Conservation (phyloP, 805 yeast species). For the Candida nitratophila region DNA sequence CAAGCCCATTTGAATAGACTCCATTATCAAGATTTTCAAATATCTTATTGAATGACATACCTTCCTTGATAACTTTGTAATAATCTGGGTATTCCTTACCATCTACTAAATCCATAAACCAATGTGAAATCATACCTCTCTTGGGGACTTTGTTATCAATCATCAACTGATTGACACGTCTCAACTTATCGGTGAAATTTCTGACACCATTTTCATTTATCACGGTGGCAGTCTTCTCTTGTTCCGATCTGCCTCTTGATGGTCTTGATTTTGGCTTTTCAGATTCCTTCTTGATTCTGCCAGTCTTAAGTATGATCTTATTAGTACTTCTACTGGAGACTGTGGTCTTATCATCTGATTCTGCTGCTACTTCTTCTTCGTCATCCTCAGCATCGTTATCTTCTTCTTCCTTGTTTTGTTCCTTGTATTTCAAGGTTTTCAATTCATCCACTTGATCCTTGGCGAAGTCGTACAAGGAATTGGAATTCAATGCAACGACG, state of each 20-base stretch:
- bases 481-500: slow-evolving; percentile 62
- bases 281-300: background rate
- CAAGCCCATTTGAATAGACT: slow-evolving; percentile 39
- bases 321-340: slow-evolving; percentile 1
- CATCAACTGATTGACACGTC: slow-evolving; percentile 29
- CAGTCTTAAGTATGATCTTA: background rate
- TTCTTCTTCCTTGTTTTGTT: slow-evolving; percentile 1
- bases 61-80: slow-evolving; percentile 60
- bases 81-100: slow-evolving; percentile 73
- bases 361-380: background rate
- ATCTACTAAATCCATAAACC: slow-evolving; percentile 72
- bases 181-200: slow-evolving; percentile 15
- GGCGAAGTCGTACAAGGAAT: slow-evolving; percentile 48
- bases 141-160: slow-evolving; percentile 39
- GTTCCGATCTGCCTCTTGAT: background rate
- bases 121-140: slow-evolving; percentile 50
- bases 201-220: slow-evolving; percentile 5
- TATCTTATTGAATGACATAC: slow-evolving; percentile 66
- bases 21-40: slow-evolving; percentile 43
- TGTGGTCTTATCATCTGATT: background rate
- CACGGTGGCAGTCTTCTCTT: background rate
- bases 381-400: background rate
- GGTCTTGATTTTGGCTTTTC: background rate
- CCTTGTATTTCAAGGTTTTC: slow-evolving; percentile 20
- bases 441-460: slow-evolving; percentile 38